Evolutionary conservation across 441 rosid species (phyloP).

Genomic region (Corymbia citriodora): DNA sequence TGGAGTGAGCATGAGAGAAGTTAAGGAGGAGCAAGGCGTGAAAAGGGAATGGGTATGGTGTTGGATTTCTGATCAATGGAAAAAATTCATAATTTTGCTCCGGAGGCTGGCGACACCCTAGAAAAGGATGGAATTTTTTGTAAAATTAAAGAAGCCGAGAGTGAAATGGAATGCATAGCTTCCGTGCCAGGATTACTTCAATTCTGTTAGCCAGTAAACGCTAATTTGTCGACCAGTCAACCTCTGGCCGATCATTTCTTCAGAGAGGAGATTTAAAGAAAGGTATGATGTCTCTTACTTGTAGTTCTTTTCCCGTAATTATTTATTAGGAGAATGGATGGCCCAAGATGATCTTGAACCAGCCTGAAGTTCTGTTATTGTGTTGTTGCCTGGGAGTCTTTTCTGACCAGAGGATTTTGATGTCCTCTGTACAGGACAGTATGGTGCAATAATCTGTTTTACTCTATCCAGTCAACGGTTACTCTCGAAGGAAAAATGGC

Average conservation of each 20-base stretch:
- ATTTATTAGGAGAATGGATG: not conserved
- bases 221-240: not conserved
- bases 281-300: not conserved
- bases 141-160: not conserved
- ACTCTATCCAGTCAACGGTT: not conserved
- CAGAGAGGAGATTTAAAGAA: not conserved
- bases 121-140: not conserved
- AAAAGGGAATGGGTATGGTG: not conserved
- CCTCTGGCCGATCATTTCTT: not conserved
- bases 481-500: not conserved
- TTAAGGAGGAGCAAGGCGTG: not conserved
- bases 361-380: not conserved
- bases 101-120: not conserved
- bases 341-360: not conserved
- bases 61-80: not conserved
- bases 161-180: not conserved
- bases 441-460: not conserved
- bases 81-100: not conserved
- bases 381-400: not conserved
- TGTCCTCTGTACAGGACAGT: not conserved
- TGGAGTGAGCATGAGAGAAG: not conserved
- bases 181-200: not conserved
- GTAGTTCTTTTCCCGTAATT: not conserved
- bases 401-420: not conserved
- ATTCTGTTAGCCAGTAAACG: not conserved